Base-by-base conservation (phyloP, 257 asterid genomes). In the Rubia yunnanensis region DNA sequence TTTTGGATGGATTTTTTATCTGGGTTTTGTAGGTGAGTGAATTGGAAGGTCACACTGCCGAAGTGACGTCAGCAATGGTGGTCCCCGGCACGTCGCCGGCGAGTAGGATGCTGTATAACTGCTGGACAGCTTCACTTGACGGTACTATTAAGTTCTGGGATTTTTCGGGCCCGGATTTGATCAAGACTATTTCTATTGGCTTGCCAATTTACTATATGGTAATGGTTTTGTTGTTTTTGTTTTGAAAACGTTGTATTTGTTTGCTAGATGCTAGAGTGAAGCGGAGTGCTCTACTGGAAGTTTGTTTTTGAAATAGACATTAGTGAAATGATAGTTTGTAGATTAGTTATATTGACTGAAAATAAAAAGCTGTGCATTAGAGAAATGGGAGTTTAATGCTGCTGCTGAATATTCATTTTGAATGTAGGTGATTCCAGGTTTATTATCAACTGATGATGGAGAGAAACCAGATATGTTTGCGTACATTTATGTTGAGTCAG, bases 101-200 rank as follows among this genome's bases (percentile, higher is more conserved):
- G 44, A 82, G 84, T 65, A 80, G 75, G 69, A 69, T 83, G 5
- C 67, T 88, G 72, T 77, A 81, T 73, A 74, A 83, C 74, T 92
- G 99, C 72, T 92, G 94, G 92, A 92, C 99, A 14, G 71, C 99
- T 8, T 89, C 99, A 32, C 88, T 84, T 34, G 97, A 92, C 80
- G 97, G 97, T 27, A 89, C 85, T 20, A 86, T 92, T 75, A 89
- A 70, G 79, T 84, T 84, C 60, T 92, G 99, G 99, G 96, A 92
- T 60, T 92, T 87, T 41, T 76, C 88, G 3, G 88, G 80, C 31
- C 88, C 94, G 10, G 92, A 86, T 61, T 68, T 82, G 69, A 80
- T 89, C 78, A 89, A 60, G 81, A 86, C 83, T 14, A 79, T 92
- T 31, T 74, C 82, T 53, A 70, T 83, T 74, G 72, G 71, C 57